phyloP scores from a whole-genome alignment of 768 basidiomycete species.

The Agrocybe pediades region DNA sequence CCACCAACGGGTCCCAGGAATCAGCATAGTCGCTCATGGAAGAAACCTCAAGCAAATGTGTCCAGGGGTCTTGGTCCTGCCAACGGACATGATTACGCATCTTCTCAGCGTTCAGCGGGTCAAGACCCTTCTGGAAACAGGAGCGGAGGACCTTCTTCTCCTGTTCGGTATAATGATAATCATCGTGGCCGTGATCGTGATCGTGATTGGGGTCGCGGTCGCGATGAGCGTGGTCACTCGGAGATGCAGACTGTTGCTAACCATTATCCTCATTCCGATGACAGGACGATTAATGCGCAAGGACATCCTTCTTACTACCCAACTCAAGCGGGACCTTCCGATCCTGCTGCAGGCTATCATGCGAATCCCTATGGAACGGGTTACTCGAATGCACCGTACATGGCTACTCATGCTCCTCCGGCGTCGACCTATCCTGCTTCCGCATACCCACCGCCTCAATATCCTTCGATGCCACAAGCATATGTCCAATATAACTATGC shows the following conservation, averaged over 20 bases:
- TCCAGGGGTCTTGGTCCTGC: constrained; percentile 29
- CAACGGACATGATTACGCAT: constrained; percentile 25
- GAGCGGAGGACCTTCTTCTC: constrained; percentile 22
- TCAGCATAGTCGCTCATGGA: constrained; percentile 20
- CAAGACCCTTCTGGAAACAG: constrained; percentile 30
- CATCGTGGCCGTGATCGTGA: constrained; percentile 1
- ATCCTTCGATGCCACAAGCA: neutral
- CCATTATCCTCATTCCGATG: constrained; percentile 13
- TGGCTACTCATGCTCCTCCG: constrained; percentile 11
- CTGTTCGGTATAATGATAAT: neutral
- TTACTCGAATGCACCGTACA: constrained; percentile 14
- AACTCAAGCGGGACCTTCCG: constrained; percentile 17
- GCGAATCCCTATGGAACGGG: neutral
- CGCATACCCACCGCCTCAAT: constrained; percentile 12
- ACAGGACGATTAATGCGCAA: constrained; percentile 15
- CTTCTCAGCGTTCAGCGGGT: constrained; percentile 24
- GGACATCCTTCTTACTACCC: constrained; percentile 12
- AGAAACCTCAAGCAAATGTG: constrained; percentile 28
- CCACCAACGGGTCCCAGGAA: too few relatives aligned
- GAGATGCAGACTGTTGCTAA: constrained; percentile 1
- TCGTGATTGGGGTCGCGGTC: neutral
- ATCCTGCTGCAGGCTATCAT: constrained; percentile 12
- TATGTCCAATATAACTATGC: constrained; percentile 1
- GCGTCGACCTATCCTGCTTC: constrained; percentile 11
- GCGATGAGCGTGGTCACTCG: neutral